A percentile compares a stretch with the other conserved stretches of the same genome.
Conservation (phyloP, 2,329 filamentous ascomycete species). For the Pseudogymnoascus sp. region DNA sequence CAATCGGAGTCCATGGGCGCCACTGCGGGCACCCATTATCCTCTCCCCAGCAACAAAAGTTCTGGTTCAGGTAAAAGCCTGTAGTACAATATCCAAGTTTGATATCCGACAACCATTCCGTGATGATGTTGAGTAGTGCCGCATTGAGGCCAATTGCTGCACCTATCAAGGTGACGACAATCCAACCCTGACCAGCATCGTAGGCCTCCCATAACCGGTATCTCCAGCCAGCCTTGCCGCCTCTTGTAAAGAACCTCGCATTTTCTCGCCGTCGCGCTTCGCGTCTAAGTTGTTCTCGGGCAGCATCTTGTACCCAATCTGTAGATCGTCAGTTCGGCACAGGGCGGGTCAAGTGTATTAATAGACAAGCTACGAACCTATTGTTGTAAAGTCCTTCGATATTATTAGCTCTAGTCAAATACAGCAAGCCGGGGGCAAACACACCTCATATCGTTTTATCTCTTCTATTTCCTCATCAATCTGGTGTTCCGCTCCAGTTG, state of each 20-base stretch:
- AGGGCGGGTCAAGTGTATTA: constrained; percentile 13
- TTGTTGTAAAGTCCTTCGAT: constrained; percentile 80
- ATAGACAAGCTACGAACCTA: constrained; percentile 43
- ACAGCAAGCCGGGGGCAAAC: constrained; percentile 9
- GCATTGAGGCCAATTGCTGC: constrained; percentile 90
- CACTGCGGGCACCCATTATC: constrained; percentile 83
- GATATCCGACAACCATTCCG: constrained; percentile 92
- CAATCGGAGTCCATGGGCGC: constrained; percentile 78
- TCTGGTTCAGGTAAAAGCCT: constrained; percentile 93
- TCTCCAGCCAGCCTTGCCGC: constrained; percentile 66
- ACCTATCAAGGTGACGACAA: constrained; percentile 87
- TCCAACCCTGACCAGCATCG: constrained; percentile 95
- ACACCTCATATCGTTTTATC: constrained; percentile 90
- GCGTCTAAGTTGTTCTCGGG: constrained; percentile 76
- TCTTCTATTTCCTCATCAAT: constrained; percentile 94
- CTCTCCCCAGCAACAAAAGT: constrained; percentile 96
- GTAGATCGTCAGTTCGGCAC: constrained; percentile 32
- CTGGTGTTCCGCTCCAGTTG: constrained; percentile 52
- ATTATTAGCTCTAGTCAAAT: constrained; percentile 12
- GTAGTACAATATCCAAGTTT: constrained; percentile 95
- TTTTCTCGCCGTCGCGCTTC: constrained; percentile 66
- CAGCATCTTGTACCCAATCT: constrained; percentile 98
- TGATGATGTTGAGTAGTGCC: constrained; percentile 87
- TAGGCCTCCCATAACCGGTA: constrained; percentile 78
- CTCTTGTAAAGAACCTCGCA: constrained; percentile 60